Percentiles rank a stretch among this genome's conserved stretches.
phyloP scores from a whole-genome alignment of 2,329 filamentous ascomycete species.

The Chalaropsis thielavioides region DNA sequence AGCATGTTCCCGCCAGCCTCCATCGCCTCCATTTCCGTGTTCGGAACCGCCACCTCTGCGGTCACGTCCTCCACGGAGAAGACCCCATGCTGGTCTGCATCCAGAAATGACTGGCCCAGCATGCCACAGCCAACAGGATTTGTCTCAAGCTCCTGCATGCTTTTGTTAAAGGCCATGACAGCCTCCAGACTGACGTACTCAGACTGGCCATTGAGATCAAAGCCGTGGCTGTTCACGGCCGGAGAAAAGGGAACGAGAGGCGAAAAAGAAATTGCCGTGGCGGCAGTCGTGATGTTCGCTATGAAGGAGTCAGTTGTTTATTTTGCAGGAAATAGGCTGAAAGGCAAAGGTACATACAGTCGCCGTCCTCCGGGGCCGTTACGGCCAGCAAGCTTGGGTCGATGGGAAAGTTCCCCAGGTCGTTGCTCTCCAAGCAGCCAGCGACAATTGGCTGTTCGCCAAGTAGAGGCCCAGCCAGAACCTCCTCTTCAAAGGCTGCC shows the following conservation, averaged over 20 bases:
- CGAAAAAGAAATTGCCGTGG: not conserved
- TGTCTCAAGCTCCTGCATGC: not conserved
- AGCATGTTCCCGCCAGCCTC: not conserved
- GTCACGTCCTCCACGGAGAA: not conserved
- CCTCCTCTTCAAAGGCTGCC: not conserved
- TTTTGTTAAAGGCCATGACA: not conserved
- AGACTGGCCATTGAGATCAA: not conserved
- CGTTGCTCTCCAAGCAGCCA: not conserved
- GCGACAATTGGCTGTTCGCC: not conserved
- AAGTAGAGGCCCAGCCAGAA: not conserved
- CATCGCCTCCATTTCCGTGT: not conserved
- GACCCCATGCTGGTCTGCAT: not conserved
- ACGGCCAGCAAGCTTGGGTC: not conserved
- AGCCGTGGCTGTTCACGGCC: not conserved
- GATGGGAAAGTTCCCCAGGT: not conserved
- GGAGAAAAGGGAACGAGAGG: not conserved
- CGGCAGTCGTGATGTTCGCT: not conserved
- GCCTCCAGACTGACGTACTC: not conserved
- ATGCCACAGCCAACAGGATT: not conserved
- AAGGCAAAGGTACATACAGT: not conserved
- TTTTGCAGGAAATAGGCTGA: not conserved
- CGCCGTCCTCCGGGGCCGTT: not conserved
- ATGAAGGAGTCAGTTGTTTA: not conserved
- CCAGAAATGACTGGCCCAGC: not conserved
- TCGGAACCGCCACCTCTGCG: not conserved